Base-by-base conservation (phyloP, 2,329 filamentous ascomycete species). In the Cordyceps pruinosa region DNA sequence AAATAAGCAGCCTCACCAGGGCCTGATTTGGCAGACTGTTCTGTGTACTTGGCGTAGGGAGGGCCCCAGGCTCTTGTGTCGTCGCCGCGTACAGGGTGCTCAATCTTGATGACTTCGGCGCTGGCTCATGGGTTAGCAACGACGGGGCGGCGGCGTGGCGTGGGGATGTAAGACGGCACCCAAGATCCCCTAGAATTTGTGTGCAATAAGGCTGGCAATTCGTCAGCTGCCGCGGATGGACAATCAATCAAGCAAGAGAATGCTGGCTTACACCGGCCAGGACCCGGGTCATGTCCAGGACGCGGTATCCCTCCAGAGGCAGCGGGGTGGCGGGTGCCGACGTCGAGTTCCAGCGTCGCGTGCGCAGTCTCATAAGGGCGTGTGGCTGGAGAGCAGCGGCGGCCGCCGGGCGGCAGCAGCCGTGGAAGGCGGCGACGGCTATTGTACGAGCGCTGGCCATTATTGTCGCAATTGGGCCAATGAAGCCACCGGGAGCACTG, bases 61-160 rank as follows among this genome's bases (percentile, higher is more conserved):
- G 94, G 94, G 0, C 94, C 94, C 94, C 94, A 99, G 51, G 92
- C 92, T 66, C 94, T 79, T 10, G 94, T 99, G 69, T 99, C 94
- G 69, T 99, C 94, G 37, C 90, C 94, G 58, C 90, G 82, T 5
- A 84, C 84, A 4, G 94, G 94, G 72, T 99, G 94, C 73, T 99
- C 94, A 60, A 99, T 83, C 73, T 99, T 99, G 74, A 99, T 96
- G 32, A 99, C 86, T 70, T 99, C 93, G 63, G 94, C 94, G 62
- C 91, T 95, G 55, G 21, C 15, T 30, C 30, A 44, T 21, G 8
- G 35, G 26, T 56, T 19, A 58, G 50, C 13, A 39, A 37, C n/a
- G n/a, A n/a, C n/a, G 25, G 15, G 23, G 35, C 21, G 35, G 19
- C 7, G 26, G 21, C 15, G 15, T 13, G 15, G 12, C 19, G 19